Conservation (phyloP, 2,329 filamentous ascomycete genomes). For the Setomelanomma holmii region DNA sequence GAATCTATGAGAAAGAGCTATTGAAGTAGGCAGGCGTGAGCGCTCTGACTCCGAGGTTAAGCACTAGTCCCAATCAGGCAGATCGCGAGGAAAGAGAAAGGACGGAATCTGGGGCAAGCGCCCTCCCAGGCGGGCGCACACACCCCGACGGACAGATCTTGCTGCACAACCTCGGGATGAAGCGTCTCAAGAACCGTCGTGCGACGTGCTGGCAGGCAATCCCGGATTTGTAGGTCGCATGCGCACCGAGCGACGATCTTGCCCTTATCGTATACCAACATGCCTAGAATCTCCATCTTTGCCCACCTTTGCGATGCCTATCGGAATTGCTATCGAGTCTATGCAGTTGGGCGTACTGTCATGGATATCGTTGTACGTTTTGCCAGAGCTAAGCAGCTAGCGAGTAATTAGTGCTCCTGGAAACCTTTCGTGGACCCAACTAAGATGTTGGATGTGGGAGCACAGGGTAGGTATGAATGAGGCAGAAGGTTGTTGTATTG, state of each 20-base stretch:
- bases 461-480: too few species aligned
- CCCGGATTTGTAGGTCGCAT: not conserved
- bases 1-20: not conserved
- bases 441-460: too few species aligned
- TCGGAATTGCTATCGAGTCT: not conserved
- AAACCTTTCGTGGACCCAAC: not conserved
- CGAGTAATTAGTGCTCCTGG: not conserved
- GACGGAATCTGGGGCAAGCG: too few species aligned
- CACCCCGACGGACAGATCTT: too few species aligned
- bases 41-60: too few species aligned
- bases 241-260: not conserved
- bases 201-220: not conserved
- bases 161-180: too few species aligned
- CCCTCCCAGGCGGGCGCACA: too few species aligned
- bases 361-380: not conserved
- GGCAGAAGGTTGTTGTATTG: too few species aligned
- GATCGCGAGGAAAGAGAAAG: too few species aligned
- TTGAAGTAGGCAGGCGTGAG: too few species aligned
- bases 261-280: not conserved
- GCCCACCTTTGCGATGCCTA: not conserved
- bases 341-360: not conserved
- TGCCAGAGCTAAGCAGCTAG: not conserved
- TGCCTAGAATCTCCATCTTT: not conserved
- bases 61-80: too few species aligned
- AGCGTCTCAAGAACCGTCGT: too few species aligned